Percentiles rank a stretch among this genome's conserved stretches.
Conservation (phyloP, 169 alveolate species). For the Plasmodium inui region DNA sequence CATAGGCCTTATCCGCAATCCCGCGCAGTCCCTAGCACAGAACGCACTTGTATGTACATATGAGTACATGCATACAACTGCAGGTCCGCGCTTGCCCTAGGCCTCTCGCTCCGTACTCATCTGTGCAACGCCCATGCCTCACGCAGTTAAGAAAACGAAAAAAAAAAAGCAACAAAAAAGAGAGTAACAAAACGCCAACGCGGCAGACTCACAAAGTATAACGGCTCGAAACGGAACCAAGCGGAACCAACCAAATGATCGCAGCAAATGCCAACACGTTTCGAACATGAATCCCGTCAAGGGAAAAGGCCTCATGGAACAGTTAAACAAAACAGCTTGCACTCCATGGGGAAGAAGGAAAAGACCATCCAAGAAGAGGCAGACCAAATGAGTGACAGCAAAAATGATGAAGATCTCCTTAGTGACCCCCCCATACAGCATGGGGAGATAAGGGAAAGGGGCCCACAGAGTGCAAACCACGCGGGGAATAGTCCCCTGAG, state of each 20-base stretch:
- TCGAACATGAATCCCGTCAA: neutral
- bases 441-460: neutral
- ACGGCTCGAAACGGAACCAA: neutral
- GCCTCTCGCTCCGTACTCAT: neutral
- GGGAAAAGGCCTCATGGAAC: neutral
- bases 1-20: neutral
- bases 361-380: neutral
- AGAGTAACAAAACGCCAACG: neutral
- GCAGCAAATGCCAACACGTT: neutral
- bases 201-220: too few relatives aligned
- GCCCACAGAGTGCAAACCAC: neutral
- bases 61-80: neutral
- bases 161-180: neutral
- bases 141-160: neutral
- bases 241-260: neutral
- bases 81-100: neutral
- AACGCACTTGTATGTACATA: neutral
- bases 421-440: neutral
- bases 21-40: neutral
- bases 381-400: slow-evolving; percentile 1
- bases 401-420: neutral
- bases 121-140: neutral
- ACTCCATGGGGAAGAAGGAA: neutral
- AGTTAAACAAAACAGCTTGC: neutral
- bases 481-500: neutral